Base-by-base conservation (phyloP, 192 early-diverging fungal genomes). In the Backusella circina region DNA sequence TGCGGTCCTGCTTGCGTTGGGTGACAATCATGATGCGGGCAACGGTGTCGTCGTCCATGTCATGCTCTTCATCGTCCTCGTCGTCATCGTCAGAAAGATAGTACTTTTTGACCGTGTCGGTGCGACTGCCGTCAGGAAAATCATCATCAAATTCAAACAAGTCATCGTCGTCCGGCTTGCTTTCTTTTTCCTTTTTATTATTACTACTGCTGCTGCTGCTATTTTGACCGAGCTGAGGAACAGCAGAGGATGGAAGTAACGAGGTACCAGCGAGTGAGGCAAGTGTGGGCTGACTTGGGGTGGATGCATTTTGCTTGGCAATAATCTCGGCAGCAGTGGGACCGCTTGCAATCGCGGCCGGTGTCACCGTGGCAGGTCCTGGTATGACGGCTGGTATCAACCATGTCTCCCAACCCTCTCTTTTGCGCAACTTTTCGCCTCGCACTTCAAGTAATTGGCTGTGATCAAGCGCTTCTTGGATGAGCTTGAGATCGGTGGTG, bases 21-120 rank as follows among this genome's bases (percentile, higher is more conserved):
- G 97, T 97, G 71, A 98, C 96, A 88, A 98, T 95, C 82, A 98
- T 85, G 65, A 98, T 88, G 23, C 91, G 85, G 51, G 91, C 93
- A 38, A 98, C 87, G 26, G 91, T 90, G 4, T 98, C 96, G 65
- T 98, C 96, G 61, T 95, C 94, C 65, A 98, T 84, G 32, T 98
- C 95, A 68, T 93, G 90, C 10, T 26, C 54, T 28, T 92, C 92
- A 33, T 91, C 90, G 13, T 91, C 90, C 5, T 90, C 87, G 71
- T 85, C 84, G 36, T 86, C 84, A 32, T 87, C 83, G 16, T 75
- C 78, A 44, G 77, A 71, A 23, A 79, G 33, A 69, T 83, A 86
- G 67, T 83, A 85, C 72, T 82, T 85, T 75, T 86, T 82, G 13
- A 83, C 78, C 10, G 81, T 87, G 68, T 79, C 78, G 32, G 74